phyloP scores from a whole-genome alignment of 176 grass and related monocot species.

The Hyparrhenia diplandra region DNA sequence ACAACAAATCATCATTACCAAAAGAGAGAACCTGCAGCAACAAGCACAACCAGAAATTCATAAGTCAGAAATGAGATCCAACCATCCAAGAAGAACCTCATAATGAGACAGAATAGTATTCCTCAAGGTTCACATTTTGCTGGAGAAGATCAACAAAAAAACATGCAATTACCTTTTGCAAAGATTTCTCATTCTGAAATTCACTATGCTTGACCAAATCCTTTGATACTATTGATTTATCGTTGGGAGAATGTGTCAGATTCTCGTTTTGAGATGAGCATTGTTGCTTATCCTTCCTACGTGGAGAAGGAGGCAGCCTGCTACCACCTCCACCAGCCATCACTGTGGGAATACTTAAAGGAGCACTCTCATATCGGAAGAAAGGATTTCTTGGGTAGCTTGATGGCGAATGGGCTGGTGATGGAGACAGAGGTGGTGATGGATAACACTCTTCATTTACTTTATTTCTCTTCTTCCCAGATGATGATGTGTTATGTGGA shows the following conservation, averaged over 20 bases:
- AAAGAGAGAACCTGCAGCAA: constrained; percentile 47
- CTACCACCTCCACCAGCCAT: constrained; percentile 2
- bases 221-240: constrained; percentile 21
- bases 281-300: constrained; percentile 30
- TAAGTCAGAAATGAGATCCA: constrained; percentile 17
- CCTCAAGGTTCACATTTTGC: constrained; percentile 19
- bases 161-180: constrained; percentile 41
- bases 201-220: constrained; percentile 44
- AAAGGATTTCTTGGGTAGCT: constrained; percentile 39
- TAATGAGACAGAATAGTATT: not conserved
- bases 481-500: constrained; percentile 25
- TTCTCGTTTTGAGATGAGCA: constrained; percentile 33
- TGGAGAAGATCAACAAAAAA: constrained; percentile 23
- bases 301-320: constrained; percentile 37
- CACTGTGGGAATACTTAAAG: constrained; percentile 32
- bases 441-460: constrained; percentile 38
- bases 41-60: constrained; percentile 5
- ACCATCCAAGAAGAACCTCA: not conserved
- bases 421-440: constrained; percentile 34
- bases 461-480: constrained; percentile 35
- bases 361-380: constrained; percentile 49
- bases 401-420: constrained; percentile 36
- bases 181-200: constrained; percentile 12
- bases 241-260: constrained; percentile 15
- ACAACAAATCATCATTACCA: constrained; percentile 50